Percentiles rank a stretch among this genome's conserved stretches.
phyloP scores from a whole-genome alignment of 2,329 filamentous ascomycete genomes.

The Xylariales sp. region DNA sequence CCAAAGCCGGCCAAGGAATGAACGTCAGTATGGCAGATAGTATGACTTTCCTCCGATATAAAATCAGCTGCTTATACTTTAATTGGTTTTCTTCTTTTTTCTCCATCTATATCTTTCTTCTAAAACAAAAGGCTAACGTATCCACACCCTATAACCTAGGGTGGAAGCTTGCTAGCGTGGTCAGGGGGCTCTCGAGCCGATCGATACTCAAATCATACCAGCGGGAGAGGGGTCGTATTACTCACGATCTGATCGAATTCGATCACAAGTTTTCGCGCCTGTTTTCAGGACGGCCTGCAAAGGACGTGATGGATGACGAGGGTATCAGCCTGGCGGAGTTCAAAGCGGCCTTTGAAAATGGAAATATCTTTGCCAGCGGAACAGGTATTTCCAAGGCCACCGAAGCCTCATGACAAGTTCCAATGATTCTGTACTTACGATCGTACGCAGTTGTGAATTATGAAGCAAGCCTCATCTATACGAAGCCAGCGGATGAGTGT shows the following conservation, averaged over 20 bases:
- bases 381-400: conserved; percentile 47
- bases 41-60: no score
- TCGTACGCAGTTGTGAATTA: conserved; percentile 11
- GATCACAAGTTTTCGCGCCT: conserved; percentile 44
- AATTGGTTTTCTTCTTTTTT: no score
- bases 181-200: conserved; percentile 25
- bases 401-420: no score
- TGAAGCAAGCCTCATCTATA: conserved; percentile 34
- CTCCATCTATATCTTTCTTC: no score
- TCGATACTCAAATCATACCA: conserved; percentile 37
- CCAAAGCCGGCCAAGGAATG: conserved; percentile 57
- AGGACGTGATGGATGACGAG: conserved; percentile 50
- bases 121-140: no score
- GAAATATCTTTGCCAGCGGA: conserved; percentile 16
- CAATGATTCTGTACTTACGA: neutral
- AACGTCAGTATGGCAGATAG: conserved; percentile 58
- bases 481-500: conserved; percentile 25
- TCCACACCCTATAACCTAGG: conserved; percentile 40
- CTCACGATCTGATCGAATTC: conserved; percentile 54
- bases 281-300: conserved; percentile 46
- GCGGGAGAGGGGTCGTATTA: conserved; percentile 46
- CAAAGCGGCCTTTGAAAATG: conserved; percentile 18
- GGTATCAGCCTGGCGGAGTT: conserved; percentile 55
- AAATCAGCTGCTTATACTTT: no score
- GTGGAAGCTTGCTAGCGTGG: conserved; percentile 37